Evolutionary conservation across 106 monocot genomes (phyloP).

Genomic region (Dendrobium officinale): DNA sequence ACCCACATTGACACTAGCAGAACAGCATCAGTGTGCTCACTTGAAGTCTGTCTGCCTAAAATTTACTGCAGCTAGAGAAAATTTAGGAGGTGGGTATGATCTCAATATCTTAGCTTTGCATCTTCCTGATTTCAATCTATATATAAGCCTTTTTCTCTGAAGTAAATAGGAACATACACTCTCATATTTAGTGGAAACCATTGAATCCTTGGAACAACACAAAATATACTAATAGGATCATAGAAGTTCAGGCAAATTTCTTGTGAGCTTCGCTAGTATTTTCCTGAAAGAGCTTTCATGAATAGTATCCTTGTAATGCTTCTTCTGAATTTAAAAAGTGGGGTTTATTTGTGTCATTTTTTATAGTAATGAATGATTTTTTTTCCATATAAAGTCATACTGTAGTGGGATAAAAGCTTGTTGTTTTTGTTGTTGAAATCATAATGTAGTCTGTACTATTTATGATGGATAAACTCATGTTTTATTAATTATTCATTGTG

Average conservation of each 20-base stretch:
- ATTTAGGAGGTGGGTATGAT: conserved; percentile 61
- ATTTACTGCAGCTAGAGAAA: conserved; percentile 47
- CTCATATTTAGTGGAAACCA: background rate
- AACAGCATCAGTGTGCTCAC: conserved; percentile 68
- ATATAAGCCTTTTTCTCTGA: background rate
- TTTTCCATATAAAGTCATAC: background rate
- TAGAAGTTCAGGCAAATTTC: background rate
- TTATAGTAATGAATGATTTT: background rate
- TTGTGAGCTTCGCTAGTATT: background rate
- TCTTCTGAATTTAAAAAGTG: background rate
- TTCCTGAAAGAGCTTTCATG: background rate
- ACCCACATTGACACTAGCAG: conserved; percentile 79
- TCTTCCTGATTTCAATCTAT: background rate
- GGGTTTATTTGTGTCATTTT: background rate
- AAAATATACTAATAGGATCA: background rate
- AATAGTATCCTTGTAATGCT: background rate
- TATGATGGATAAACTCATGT: background rate
- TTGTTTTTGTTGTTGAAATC: background rate
- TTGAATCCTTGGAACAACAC: background rate
- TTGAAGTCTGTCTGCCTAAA: conserved; percentile 82
- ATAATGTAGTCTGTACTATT: background rate
- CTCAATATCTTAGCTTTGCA: background rate
- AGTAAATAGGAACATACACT: background rate
- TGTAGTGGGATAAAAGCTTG: background rate
- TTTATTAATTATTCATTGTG: background rate